Evolutionary conservation across 768 basidiomycete genomes (phyloP).

Genomic region (Peribolospora kevripleyi): DNA sequence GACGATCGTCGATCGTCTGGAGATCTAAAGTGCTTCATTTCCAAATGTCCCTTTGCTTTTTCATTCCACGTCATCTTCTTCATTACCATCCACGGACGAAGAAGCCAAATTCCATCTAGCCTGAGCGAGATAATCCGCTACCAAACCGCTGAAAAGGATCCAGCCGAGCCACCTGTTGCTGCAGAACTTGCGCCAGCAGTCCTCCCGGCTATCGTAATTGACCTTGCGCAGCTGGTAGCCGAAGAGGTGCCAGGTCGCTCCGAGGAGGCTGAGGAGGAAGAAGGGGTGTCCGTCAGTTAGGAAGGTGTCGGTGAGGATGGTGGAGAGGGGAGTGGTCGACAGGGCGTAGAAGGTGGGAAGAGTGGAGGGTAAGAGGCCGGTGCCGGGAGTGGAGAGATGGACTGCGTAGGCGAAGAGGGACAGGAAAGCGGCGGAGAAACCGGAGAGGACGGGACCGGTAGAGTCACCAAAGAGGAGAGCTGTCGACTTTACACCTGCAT

Average conservation of each 20-base stretch:
- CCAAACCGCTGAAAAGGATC: slow-evolving; percentile 10
- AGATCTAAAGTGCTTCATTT: too few relatives aligned
- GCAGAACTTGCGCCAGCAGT: slow-evolving; percentile 69
- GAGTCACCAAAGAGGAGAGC: slow-evolving; percentile 66
- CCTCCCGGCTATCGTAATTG: slow-evolving; percentile 45
- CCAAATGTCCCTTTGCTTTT: too few relatives aligned
- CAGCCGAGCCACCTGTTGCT: slow-evolving; percentile 12
- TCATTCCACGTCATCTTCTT: too few relatives aligned
- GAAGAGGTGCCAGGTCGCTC: slow-evolving; percentile 45
- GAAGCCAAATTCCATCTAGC: too few relatives aligned
- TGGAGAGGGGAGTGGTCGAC: too few relatives aligned
- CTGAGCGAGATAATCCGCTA: slow-evolving; percentile 3
- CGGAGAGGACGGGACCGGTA: slow-evolving; percentile 48
- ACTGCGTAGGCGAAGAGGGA: slow-evolving; percentile 57
- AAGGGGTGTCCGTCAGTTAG: slow-evolving; percentile 37
- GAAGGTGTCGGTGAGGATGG: too few relatives aligned
- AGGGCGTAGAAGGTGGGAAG: too few relatives aligned
- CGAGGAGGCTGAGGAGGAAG: slow-evolving; percentile 43
- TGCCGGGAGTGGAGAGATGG: slow-evolving; percentile 34
- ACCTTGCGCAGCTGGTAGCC: slow-evolving; percentile 48
- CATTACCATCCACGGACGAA: too few relatives aligned
- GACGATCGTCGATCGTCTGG: too few relatives aligned
- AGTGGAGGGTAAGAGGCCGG: too few relatives aligned
- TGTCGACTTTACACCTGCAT: slow-evolving; percentile 74
- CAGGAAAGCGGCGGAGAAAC: slow-evolving; percentile 47